Conservation (phyloP, 2,329 filamentous ascomycete species). For the Cryoendolithus antarcticus region DNA sequence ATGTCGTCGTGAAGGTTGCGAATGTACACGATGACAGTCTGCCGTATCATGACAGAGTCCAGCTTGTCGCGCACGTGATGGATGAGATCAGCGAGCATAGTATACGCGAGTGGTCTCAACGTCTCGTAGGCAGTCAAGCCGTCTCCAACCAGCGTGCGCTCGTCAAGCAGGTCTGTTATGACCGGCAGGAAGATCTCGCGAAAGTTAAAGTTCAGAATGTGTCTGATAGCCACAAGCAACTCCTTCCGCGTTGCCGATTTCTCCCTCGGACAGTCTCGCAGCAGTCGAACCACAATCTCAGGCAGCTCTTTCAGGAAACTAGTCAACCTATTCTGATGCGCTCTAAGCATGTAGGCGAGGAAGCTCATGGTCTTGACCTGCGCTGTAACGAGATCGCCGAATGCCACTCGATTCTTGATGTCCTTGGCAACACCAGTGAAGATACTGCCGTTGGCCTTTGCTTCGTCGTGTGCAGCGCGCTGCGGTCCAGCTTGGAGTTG, state of each 20-base stretch:
- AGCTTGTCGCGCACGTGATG: constrained; percentile 92
- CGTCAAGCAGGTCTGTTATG: constrained; percentile 89
- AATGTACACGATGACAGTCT: constrained; percentile 94
- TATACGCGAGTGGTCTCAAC: constrained; percentile 89
- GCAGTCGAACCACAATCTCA: constrained; percentile 74
- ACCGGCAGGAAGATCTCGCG: constrained; percentile 86
- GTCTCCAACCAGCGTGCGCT: constrained; percentile 87
- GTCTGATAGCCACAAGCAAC: constrained; percentile 85
- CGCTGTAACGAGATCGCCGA: constrained; percentile 93
- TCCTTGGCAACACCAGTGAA: constrained; percentile 89
- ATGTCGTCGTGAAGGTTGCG: constrained; percentile 80
- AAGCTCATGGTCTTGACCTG: constrained; percentile 99
- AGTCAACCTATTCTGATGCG: constrained; percentile 73
- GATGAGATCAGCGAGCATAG: constrained; percentile 95
- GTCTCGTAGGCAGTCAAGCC: constrained; percentile 94
- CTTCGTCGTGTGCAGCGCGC: constrained; percentile 79
- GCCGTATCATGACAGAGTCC: constrained; percentile 78
- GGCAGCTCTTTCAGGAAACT: constrained; percentile 82
- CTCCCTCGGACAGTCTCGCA: constrained; percentile 89
- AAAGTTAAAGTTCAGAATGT: constrained; percentile 99
- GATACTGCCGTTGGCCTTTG: constrained; percentile 62
- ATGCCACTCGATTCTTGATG: constrained; percentile 86
- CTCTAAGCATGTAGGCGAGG: constrained; percentile 77
- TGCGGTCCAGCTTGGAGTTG: constrained; percentile 85
- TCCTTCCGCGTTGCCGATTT: constrained; percentile 92